phyloP scores from a whole-genome alignment of 73 alveolate species.

The Paraurostyla sp. region DNA sequence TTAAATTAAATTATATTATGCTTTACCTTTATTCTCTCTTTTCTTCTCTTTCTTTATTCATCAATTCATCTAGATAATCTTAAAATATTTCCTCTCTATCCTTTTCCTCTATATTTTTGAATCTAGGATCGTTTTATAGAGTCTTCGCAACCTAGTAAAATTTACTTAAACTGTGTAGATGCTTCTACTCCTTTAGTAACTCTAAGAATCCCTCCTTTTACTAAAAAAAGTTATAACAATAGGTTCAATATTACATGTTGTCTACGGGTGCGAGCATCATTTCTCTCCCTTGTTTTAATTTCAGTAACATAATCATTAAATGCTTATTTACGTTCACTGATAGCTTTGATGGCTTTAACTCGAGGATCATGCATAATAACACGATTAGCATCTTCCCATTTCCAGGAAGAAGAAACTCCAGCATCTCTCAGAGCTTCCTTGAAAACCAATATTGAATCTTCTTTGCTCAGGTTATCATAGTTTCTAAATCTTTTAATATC shows the following conservation, averaged over 20 bases:
- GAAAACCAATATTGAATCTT: slow-evolving; percentile 65
- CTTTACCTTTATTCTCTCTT: slow-evolving; percentile 80
- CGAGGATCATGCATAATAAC: slow-evolving; percentile 75
- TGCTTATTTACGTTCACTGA: slow-evolving; percentile 79
- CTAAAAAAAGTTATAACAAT: background rate
- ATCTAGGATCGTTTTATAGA: slow-evolving; percentile 85
- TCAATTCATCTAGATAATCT: slow-evolving; percentile 87
- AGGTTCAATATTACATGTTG: slow-evolving; percentile 60
- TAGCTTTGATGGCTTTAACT: slow-evolving; percentile 78
- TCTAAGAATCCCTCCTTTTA: slow-evolving; percentile 80
- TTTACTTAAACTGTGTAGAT: slow-evolving; percentile 78
- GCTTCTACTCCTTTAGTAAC: slow-evolving; percentile 76
- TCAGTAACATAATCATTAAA: slow-evolving; percentile 83
- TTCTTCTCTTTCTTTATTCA: slow-evolving; percentile 88
- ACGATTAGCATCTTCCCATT: slow-evolving; percentile 91
- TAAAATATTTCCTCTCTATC: slow-evolving; percentile 90
- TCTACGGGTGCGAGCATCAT: slow-evolving; percentile 78
- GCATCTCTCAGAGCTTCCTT: slow-evolving; percentile 77
- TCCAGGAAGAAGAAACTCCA: slow-evolving; percentile 85
- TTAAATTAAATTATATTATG: background rate
- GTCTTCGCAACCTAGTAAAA: slow-evolving; percentile 79
- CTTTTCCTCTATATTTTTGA: slow-evolving; percentile 86
- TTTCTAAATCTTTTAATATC: slow-evolving; percentile 40
- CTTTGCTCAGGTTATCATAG: slow-evolving; percentile 53
- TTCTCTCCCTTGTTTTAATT: slow-evolving; percentile 80